Percentiles rank a stretch among this genome's conserved stretches.
Conservation (phyloP, 2,329 filamentous ascomycete genomes). For the Phialophora tarda region DNA sequence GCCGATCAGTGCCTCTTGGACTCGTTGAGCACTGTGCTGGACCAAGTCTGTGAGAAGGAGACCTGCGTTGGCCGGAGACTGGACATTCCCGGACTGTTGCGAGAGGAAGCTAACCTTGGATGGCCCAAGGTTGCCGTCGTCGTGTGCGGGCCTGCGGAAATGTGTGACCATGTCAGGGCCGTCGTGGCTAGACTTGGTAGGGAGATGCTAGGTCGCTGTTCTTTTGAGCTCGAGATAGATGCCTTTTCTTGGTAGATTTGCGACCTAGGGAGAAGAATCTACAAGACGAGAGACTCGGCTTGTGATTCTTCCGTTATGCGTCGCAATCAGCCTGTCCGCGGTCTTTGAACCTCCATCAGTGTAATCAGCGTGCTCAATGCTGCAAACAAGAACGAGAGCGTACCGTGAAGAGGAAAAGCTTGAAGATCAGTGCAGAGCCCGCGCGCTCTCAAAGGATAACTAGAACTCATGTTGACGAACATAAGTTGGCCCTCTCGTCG, state of each 20-base stretch:
- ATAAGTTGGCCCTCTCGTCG: no score
- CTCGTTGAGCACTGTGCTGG: conserved; percentile 36
- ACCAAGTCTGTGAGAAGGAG: conserved; percentile 11
- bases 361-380: no score
- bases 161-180: conserved; percentile 51
- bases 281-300: no score
- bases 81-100: conserved; percentile 45
- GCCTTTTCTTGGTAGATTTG: conserved; percentile 3
- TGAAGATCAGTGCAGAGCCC: no score
- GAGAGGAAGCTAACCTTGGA: conserved; percentile 44
- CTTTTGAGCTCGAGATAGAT: conserved; percentile 8
- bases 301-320: no score
- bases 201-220: not conserved
- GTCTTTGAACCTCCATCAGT: no score
- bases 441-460: no score
- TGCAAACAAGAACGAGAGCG: no score
- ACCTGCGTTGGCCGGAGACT: conserved; percentile 46
- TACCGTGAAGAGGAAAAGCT: no score
- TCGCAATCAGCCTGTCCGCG: no score
- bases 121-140: conserved; percentile 42
- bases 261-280: no score
- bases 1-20: conserved; percentile 12
- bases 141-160: conserved; percentile 49
- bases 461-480: no score
- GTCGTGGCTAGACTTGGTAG: conserved; percentile 39